These are phyloP conservation scores for Chaetomidium leptoderma DNA, from an alignment of 495 filamentous ascomycete genomes.

Conservation along the genomic window DNA sequence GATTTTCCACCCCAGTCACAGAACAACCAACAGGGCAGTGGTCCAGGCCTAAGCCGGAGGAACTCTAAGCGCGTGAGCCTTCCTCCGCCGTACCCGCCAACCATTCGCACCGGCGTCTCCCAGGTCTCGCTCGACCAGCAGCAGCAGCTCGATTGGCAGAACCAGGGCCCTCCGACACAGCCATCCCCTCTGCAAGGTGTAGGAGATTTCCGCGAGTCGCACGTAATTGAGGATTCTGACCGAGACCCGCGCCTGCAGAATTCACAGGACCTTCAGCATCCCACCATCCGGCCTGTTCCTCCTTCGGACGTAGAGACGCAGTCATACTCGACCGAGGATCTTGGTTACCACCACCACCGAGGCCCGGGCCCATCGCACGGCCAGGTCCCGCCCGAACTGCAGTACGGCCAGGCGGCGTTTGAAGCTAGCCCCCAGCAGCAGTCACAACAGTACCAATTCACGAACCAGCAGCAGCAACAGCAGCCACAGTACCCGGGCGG, in stretches of 20 bases:
- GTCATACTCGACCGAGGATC: conserved; percentile 41
- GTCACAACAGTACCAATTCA: conserved; percentile 34
- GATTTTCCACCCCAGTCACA: conserved; percentile 20
- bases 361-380: conserved; percentile 36
- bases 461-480: conserved; percentile 25
- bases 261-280: conserved; percentile 35
- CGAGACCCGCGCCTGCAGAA: conserved; percentile 39
- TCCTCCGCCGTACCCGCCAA: conserved; percentile 26
- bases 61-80: conserved; percentile 49
- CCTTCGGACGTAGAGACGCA: conserved; percentile 33
- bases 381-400: conserved; percentile 25
- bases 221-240: conserved; percentile 35
- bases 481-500: conserved; percentile 36
- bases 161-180: conserved; percentile 29
- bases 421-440: conserved; percentile 13
- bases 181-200: conserved; percentile 45
- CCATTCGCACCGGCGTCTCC: conserved; percentile 27
- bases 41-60: conserved; percentile 39
- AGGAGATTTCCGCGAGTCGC: conserved; percentile 39
- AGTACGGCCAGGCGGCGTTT: conserved; percentile 29
- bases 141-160: conserved; percentile 34
- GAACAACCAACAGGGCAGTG: conserved; percentile 39
- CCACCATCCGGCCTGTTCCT: conserved; percentile 42
- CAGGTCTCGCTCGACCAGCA: conserved; percentile 36
- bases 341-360: conserved; percentile 41